phyloP scores from a whole-genome alignment of 768 basidiomycete genomes.

The Filobasidium floriforme region DNA sequence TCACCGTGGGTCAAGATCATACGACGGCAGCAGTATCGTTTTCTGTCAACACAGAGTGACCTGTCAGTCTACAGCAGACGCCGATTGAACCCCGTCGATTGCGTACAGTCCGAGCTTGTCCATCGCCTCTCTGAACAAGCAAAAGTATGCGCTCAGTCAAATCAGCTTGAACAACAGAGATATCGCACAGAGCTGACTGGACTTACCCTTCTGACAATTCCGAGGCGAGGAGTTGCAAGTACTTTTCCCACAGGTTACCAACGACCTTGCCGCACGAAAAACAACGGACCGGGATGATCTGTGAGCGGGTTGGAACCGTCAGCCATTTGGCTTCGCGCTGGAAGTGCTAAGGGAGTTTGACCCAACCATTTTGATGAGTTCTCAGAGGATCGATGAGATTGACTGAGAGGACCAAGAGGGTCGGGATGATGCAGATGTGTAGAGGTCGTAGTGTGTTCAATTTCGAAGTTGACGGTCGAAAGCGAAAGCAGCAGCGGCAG shows the following conservation, averaged over 20 bases:
- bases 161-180: slow-evolving; percentile 1
- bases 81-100: background rate
- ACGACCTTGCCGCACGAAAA: slow-evolving; percentile 97
- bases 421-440: too few species aligned
- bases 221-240: slow-evolving; percentile 68
- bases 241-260: slow-evolving; percentile 89
- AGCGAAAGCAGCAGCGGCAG: too few species aligned
- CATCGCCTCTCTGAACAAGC: slow-evolving; percentile 67
- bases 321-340: background rate
- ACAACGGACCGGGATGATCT: slow-evolving; percentile 95
- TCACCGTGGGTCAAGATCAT: slow-evolving; percentile 84
- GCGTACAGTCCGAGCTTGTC: slow-evolving; percentile 67
- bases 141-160: background rate
- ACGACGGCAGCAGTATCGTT: slow-evolving; percentile 89
- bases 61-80: background rate
- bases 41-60: slow-evolving; percentile 39
- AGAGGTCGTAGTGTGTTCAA: too few species aligned
- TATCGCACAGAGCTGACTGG: background rate
- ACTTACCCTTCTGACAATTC: slow-evolving; percentile 84
- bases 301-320: background rate
- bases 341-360: background rate
- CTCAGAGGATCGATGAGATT: too few species aligned
- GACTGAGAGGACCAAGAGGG: too few species aligned
- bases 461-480: too few species aligned
- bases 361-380: background rate